Evolutionary conservation across 352 stramenopile species (phyloP), one percentile per base, ranked within the genome.

Genomic region (Globisporangium echinulatum): DNA sequence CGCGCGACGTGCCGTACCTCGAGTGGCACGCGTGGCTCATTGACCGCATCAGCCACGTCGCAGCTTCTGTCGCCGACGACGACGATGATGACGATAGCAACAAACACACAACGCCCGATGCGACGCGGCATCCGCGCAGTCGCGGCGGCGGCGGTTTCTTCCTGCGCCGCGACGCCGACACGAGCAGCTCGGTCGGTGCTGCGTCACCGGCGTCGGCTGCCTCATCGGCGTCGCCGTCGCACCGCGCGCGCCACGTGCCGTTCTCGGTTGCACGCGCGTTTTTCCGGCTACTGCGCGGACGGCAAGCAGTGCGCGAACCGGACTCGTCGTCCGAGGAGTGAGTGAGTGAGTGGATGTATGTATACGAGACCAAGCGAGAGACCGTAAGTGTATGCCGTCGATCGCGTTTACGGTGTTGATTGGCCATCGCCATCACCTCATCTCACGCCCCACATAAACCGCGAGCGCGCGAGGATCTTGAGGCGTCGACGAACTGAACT

Each of bases 1-100:
- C 76, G 7, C 68, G 79, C 49, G 77, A 88, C 54, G 61, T 93
- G 6, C 79, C 83, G 38, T 95, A 92, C 54, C 72, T 92, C 15
- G 66, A 78, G 49, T 95, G 85, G 85, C 79, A 93, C 55, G 67
- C 72, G 37, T 95, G 85, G 85, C 80, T 95, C 38, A 92, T 88
- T 49, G 83, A 88, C 39, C 84, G 85, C 59, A 95, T 95, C 56
- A 76, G 75, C 48, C 61, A 72, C 11, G 80, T 87, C 47, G 77
- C 82, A 15, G 66, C 77, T 7, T 71, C 71, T 1, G 75, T 86
- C 11, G 70, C 82, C 17, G 64, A 70, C 33, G 75, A 74, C 5
- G 62, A 79, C 48, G 52, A 66, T 2, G 49, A 25, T 25, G 19
- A 25, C 54, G 40, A 42, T 39, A 38, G 66, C 58, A 14, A 13